Evolutionary conservation across 257 asterid species (phyloP), one percentile per base, ranked within the genome.

Genomic region (Solanum paucissectum): DNA sequence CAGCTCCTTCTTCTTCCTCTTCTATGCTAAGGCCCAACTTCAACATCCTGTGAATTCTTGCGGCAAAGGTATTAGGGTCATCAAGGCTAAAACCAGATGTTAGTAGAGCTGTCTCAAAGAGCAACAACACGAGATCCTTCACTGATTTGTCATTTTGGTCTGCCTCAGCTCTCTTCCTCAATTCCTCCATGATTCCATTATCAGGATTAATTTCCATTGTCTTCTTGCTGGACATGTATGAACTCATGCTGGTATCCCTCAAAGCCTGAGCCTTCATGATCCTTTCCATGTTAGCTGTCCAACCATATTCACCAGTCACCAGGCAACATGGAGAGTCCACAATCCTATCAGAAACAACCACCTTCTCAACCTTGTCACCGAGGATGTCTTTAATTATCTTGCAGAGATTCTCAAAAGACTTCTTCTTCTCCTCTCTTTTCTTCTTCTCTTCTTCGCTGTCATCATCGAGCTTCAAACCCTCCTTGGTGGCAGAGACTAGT

Each of bases 181-280:
- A 20, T 89, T 95, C 98, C 64, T 95, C 98, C 98, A 95, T 94
- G 33, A 95, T 95, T 1, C 98, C 98, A 38, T 95, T 94, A 46
- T 95, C 98, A 0, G 98, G 98, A 49, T 95, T 95, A 7, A 95
- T 95, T 87, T 94, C 98, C 98, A 95, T 93, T 0, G 98, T 95
- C 87, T 95, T 95, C 96, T 95, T 94, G 90, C 98, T 94, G 7
- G 98, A 94, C 98, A 95, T 94, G 91, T 95, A 95, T 3, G 95
- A 74, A 4, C 98, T 27, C 98, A 95, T 95, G 93, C 95, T 93
- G 68, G 88, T 91, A 34, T 95, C 98, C 89, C 98, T 93, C 89
- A 95, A 40, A 0, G 98, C 97, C 90, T 95, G 98, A 3, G 98
- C 98, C 72, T 93, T 93, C 96, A 94, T 94, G 33, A 95, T 94